A percentile compares a stretch with the other conserved stretches of the same genome.
These are phyloP conservation scores for Piper betle DNA, from an alignment of 164 flowering plant species.

Conservation along the genomic window DNA sequence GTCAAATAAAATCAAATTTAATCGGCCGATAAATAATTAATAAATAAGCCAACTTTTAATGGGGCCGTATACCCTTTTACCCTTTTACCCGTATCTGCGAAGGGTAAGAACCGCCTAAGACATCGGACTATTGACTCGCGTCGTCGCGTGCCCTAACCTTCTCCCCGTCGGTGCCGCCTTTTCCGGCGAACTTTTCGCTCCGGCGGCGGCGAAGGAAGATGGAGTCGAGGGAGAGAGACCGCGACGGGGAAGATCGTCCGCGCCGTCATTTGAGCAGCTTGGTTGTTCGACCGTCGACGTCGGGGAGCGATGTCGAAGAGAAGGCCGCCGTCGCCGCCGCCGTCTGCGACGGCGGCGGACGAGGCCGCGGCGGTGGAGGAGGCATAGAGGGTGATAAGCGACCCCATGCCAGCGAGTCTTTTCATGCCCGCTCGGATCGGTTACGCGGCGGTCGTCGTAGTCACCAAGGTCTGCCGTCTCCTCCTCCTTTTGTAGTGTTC, in stretches of 20 bases:
- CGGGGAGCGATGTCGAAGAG: too few species aligned
- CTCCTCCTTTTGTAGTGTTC: background rate
- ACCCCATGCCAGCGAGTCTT: constrained; percentile 16
- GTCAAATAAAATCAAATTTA: too few species aligned
- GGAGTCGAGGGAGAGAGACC: too few species aligned
- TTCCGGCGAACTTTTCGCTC: background rate
- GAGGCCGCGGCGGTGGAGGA: background rate
- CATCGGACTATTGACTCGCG: too few species aligned
- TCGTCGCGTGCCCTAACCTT: background rate
- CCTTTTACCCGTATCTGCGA: too few species aligned
- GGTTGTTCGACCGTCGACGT: too few species aligned
- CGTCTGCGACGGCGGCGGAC: background rate
- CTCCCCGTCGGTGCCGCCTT: background rate
- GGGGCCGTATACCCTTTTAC: too few species aligned
- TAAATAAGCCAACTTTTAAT: too few species aligned
- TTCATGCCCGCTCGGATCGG: constrained; percentile 41
- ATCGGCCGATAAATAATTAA: too few species aligned
- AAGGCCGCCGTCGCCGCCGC: background rate
- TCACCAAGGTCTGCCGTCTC: background rate
- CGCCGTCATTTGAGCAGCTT: too few species aligned
- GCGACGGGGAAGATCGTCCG: too few species aligned
- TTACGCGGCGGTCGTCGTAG: constrained; percentile 20
- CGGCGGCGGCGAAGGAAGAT: background rate
- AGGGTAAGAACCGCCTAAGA: too few species aligned
- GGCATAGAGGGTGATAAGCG: background rate